A percentile compares a stretch with the other conserved stretches of the same genome.
These are phyloP conservation scores for Didymella lethalis DNA, from an alignment of 2,329 filamentous ascomycete genomes.

Conservation along the genomic window DNA sequence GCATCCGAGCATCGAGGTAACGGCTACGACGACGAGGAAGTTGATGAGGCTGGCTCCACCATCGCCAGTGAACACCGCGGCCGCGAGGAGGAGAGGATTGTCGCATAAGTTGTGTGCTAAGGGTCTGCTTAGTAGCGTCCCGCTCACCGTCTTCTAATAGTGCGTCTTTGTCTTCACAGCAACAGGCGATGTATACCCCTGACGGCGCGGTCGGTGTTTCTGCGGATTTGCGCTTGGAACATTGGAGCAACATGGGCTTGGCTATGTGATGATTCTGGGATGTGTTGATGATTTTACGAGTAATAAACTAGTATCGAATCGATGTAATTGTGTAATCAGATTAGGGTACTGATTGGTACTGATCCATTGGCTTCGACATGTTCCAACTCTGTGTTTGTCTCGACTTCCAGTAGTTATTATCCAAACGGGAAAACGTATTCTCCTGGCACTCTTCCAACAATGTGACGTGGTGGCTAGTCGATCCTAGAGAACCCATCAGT, in stretches of 20 bases:
- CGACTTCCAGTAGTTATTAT: no score
- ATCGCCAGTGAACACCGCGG: conserved; percentile 55
- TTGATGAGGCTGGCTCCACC: conserved; percentile 61
- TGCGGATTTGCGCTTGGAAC: conserved; percentile 7
- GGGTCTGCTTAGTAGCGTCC: conserved; percentile 27
- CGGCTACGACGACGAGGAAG: conserved; percentile 71
- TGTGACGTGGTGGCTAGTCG: no score
- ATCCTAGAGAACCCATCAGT: no score
- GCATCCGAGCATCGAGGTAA: conserved; percentile 71
- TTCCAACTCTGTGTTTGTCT: no score
- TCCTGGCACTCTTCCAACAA: no score
- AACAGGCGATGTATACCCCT: conserved; percentile 47
- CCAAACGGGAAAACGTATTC: no score
- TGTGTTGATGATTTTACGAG: conserved; percentile 16
- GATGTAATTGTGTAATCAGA: conserved; percentile 12
- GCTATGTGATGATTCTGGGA: conserved; percentile 11
- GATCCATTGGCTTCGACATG: no score
- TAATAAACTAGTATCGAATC: conserved; percentile 4
- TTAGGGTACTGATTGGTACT: no score
- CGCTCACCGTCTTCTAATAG: conserved; percentile 34
- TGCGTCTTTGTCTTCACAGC: conserved; percentile 32
- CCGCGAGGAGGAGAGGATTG: conserved; percentile 57
- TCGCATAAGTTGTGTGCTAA: conserved; percentile 39
- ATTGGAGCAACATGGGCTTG: conserved; percentile 14
- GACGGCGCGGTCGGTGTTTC: conserved; percentile 31